Evolutionary conservation across 352 stramenopile species (phyloP).

Genomic region (Globisporangium acanthophoron): DNA sequence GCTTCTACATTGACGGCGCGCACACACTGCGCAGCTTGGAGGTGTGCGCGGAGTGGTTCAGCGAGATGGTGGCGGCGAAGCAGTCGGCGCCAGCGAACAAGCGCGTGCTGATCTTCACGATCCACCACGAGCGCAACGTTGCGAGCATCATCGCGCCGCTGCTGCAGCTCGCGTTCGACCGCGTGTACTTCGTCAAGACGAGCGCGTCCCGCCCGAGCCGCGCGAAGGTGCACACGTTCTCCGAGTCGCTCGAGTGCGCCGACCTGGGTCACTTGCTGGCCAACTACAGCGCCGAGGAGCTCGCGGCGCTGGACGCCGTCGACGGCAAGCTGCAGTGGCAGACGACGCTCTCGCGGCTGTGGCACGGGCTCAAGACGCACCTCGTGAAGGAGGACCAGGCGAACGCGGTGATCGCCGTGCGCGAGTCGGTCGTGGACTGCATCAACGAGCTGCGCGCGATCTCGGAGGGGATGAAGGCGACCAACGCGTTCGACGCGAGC

Average conservation of each 20-base stretch:
- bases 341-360: conserved; percentile 47
- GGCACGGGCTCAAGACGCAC: conserved; percentile 40
- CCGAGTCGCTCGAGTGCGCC: conserved; percentile 41
- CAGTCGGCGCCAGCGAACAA: conserved; percentile 14
- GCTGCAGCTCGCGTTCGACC: conserved; percentile 56
- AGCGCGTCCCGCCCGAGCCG: conserved; percentile 53
- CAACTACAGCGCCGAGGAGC: conserved; percentile 36
- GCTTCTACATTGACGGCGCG: conserved; percentile 84
- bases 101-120: conserved; percentile 71
- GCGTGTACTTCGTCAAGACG: conserved; percentile 74
- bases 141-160: conserved; percentile 56
- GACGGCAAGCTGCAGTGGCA: conserved; percentile 48
- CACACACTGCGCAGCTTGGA: conserved; percentile 82
- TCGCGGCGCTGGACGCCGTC: conserved; percentile 37
- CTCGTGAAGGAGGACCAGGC: conserved; percentile 23
- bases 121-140: conserved; percentile 82
- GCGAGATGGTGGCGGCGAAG: conserved; percentile 6
- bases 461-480: conserved; percentile 13
- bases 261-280: conserved; percentile 29
- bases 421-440: conserved; percentile 55
- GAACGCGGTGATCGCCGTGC: conserved; percentile 30
- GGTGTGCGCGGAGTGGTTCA: conserved; percentile 73
- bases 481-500: conserved; percentile 6
- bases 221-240: conserved; percentile 66
- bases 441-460: conserved; percentile 42